A percentile compares a stretch with the other conserved stretches of the same genome.
Conservation (phyloP, 148 eudicot species). For the Vaccinium darrowii region DNA sequence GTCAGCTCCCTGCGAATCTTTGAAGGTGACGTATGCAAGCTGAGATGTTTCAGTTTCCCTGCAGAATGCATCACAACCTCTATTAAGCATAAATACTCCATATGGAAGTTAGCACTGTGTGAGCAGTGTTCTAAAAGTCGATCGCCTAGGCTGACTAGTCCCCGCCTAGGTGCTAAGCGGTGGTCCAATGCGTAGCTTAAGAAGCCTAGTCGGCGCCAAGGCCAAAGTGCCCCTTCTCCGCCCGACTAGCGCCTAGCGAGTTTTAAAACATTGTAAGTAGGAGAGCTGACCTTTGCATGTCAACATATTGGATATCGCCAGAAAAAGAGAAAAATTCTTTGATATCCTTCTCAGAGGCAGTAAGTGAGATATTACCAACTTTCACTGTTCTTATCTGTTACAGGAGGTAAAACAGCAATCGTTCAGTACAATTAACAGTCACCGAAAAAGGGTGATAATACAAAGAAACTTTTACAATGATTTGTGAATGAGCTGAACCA, state of each 20-base stretch:
- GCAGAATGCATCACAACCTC: neutral
- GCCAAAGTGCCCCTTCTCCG: too few species aligned
- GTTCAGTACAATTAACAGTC: neutral
- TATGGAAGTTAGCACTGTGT: neutral
- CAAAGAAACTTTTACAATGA: neutral
- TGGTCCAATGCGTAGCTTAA: too few species aligned
- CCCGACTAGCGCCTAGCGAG: too few species aligned
- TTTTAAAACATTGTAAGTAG: too few species aligned
- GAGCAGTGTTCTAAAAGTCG: neutral
- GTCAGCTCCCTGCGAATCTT: constrained; percentile 54
- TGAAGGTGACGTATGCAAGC: constrained; percentile 51
- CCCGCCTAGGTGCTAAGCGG: too few species aligned
- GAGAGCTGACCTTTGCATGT: constrained; percentile 38
- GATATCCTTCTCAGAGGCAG: constrained; percentile 31
- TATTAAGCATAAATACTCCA: neutral
- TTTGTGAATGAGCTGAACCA: neutral
- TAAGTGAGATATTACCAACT: constrained; percentile 37
- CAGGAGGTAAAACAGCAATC: neutral
- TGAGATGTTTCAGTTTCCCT: constrained; percentile 45
- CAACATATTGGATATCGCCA: constrained; percentile 48
- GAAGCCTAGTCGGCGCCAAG: too few species aligned
- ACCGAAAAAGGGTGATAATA: neutral
- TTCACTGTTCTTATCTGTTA: constrained; percentile 47
- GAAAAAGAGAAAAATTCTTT: constrained; percentile 49
- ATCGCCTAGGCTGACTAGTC: too few species aligned